Percentiles rank a stretch among this genome's conserved stretches.
phyloP scores from a whole-genome alignment of 306 rosid genomes.

The Dalbergia oliveri region DNA sequence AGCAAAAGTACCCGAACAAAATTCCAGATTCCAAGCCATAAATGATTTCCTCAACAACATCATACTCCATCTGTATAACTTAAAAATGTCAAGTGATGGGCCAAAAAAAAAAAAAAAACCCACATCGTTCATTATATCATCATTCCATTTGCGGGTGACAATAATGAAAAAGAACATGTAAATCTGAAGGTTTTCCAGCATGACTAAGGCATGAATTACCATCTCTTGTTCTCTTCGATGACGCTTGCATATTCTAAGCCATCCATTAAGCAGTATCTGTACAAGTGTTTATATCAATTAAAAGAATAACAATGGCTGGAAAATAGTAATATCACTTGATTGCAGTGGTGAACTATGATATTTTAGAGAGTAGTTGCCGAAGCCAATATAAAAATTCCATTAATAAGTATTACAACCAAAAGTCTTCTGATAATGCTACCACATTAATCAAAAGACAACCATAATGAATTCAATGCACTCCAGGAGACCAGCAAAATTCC shows the following conservation, averaged over 20 bases:
- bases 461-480: slow-evolving; percentile 16
- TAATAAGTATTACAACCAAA: background rate
- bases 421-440: slow-evolving; percentile 19
- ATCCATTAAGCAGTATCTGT: slow-evolving; percentile 80
- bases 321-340: slow-evolving; percentile 17
- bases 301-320: slow-evolving; percentile 12
- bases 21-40: slow-evolving; percentile 91
- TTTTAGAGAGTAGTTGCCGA: background rate
- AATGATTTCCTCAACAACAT: slow-evolving; percentile 87
- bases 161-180: slow-evolving; percentile 28
- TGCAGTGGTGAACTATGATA: slow-evolving; percentile 19
- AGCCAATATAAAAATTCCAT: slow-evolving; percentile 5
- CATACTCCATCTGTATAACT: slow-evolving; percentile 82
- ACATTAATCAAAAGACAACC: background rate
- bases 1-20: slow-evolving; percentile 78
- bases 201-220: slow-evolving; percentile 55
- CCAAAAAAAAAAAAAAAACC: background rate
- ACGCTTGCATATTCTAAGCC: slow-evolving; percentile 76
- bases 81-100: slow-evolving; percentile 37
- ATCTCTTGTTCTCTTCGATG: slow-evolving; percentile 87
- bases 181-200: slow-evolving; percentile 27
- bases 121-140: slow-evolving; percentile 3
- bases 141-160: background rate
- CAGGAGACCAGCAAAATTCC: background rate
- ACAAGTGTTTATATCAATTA: slow-evolving; percentile 34